Percentiles rank a stretch among this genome's conserved stretches.
Conservation (phyloP, 2,329 filamentous ascomycete species). For the Diaporthe sp. region DNA sequence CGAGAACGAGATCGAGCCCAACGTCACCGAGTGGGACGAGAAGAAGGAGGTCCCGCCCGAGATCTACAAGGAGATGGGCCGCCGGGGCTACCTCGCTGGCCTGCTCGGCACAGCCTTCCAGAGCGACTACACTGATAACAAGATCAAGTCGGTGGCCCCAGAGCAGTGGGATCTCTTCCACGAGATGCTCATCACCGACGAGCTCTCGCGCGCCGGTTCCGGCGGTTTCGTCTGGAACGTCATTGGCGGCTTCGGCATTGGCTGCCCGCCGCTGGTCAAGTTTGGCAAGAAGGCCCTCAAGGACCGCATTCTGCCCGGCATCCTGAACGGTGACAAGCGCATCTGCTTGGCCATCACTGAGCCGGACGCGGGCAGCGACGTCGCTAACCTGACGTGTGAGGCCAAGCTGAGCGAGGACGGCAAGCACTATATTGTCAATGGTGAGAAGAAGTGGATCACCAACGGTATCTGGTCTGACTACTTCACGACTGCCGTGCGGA, state of each 20-base stretch:
- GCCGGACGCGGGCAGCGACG: constrained; percentile 93
- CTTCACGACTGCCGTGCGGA: constrained; percentile 96
- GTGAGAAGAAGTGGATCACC: constrained; percentile 99
- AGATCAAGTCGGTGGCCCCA: constrained; percentile 81
- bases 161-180: constrained; percentile 99
- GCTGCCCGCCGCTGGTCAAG: constrained; percentile 90
- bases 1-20: constrained; percentile 87
- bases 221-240: constrained; percentile 98
- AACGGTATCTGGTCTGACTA: constrained; percentile 98
- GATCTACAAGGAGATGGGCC: constrained; percentile 96
- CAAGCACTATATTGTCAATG: constrained; percentile 99
- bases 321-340: constrained; percentile 92
- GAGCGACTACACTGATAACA: constrained; percentile 77
- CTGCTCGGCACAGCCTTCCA: constrained; percentile 89
- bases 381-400: constrained; percentile 95
- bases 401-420: constrained; percentile 95
- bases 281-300: constrained; percentile 89
- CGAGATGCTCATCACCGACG: constrained; percentile 94
- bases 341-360: constrained; percentile 98
- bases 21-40: constrained; percentile 97
- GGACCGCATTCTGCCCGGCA: constrained; percentile 88
- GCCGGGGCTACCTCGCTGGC: constrained; percentile 92
- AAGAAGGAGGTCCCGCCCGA: constrained; percentile 87
- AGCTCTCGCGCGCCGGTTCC: constrained; percentile 88
- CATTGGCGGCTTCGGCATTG: constrained; percentile 96